Percentiles rank a stretch among this genome's conserved stretches.
phyloP scores from a whole-genome alignment of 768 basidiomycete species.

The Podaxis pistillaris region DNA sequence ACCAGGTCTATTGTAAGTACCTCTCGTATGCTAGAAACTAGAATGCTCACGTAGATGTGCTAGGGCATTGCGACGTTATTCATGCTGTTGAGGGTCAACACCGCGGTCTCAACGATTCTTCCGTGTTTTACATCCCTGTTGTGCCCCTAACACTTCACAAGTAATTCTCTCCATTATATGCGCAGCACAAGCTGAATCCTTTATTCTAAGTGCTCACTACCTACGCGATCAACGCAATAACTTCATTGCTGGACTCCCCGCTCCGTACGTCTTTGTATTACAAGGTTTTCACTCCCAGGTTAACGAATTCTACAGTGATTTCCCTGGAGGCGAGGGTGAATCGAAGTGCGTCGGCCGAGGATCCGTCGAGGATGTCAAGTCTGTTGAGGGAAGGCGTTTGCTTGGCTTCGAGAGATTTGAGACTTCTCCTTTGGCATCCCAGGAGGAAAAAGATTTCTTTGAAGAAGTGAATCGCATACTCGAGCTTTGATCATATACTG shows the following conservation, averaged over 20 bases:
- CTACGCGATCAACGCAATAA: conserved; percentile 48
- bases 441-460: conserved; percentile 13
- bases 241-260: conserved; percentile 45
- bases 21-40: not conserved
- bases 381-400: conserved; percentile 33
- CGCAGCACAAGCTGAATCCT: not conserved
- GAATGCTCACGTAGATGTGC: conserved; percentile 28
- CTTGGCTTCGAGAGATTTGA: conserved; percentile 42
- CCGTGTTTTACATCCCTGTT: conserved; percentile 57
- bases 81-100: conserved; percentile 56
- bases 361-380: conserved; percentile 30
- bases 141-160: conserved; percentile 50
- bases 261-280: conserved; percentile 36
- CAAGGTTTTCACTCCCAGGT: not conserved
- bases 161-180: conserved; percentile 41
- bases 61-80: conserved; percentile 67
- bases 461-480: conserved; percentile 21
- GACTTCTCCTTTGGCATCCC: not conserved
- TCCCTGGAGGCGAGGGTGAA: conserved; percentile 53
- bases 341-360: conserved; percentile 39
- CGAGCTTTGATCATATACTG: conserved; percentile 6
- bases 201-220: conserved; percentile 38
- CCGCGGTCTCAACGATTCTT: conserved; percentile 46
- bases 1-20: conserved; percentile 56
- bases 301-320: conserved; percentile 28